Evolutionary conservation across 1,139 yeast genomes (phyloP).

Genomic region (Yamadazyma sp.): DNA sequence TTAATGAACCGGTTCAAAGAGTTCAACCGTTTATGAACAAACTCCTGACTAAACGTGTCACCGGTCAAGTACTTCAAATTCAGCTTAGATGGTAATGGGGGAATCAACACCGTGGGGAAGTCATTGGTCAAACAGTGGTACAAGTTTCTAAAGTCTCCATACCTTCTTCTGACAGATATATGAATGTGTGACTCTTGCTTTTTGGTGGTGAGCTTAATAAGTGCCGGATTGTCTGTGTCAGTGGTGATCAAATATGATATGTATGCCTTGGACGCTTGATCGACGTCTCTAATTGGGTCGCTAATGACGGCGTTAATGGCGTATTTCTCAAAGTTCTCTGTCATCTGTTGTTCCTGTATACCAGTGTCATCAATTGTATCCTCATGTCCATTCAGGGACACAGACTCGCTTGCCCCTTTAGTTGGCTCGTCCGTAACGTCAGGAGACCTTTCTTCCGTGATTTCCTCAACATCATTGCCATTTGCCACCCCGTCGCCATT

Average conservation of each 20-base stretch:
- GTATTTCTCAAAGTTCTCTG: constrained; percentile 21
- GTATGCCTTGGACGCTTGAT: constrained; percentile 76
- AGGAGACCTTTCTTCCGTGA: background rate
- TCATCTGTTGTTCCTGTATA: constrained; percentile 5
- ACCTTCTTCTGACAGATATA: constrained; percentile 69
- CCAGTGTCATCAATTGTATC: constrained; percentile 7
- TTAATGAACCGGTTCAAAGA: constrained; percentile 76
- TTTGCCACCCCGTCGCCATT: background rate
- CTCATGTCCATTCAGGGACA: background rate
- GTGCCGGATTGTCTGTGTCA: constrained; percentile 46
- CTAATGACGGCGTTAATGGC: constrained; percentile 50
- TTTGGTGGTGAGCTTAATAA: constrained; percentile 30
- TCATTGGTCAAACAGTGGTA: constrained; percentile 74
- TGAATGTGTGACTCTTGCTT: constrained; percentile 20
- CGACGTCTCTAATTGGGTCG: constrained; percentile 73
- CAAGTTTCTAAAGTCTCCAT: constrained; percentile 78
- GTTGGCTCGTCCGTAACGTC: background rate
- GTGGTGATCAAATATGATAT: constrained; percentile 80
- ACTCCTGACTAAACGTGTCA: constrained; percentile 80
- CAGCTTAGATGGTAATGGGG: constrained; percentile 93
- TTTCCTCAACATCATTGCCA: background rate
- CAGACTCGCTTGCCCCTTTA: too few relatives aligned
- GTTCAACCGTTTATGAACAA: constrained; percentile 80
- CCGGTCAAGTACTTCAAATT: constrained; percentile 91
- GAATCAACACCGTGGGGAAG: constrained; percentile 81